phyloP scores from a whole-genome alignment of 805 yeast genomes.

The Metschnikowia arizonensis region DNA sequence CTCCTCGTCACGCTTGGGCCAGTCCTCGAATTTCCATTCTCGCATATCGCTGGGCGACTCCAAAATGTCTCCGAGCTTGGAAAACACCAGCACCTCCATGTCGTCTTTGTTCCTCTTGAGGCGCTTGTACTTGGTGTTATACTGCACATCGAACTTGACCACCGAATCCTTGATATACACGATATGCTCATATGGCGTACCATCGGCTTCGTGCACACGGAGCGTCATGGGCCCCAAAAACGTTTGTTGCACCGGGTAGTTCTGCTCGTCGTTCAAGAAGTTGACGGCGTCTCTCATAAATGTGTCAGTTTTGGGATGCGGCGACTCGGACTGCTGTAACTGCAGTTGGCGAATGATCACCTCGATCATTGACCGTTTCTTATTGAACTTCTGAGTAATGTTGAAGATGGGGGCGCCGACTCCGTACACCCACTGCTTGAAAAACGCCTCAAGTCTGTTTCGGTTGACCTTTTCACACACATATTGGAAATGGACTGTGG shows the following conservation, averaged over 20 bases:
- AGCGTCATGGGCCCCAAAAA: constrained; percentile 96
- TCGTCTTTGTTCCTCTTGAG: constrained; percentile 60
- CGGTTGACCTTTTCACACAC: constrained; percentile 95
- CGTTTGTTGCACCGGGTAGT: constrained; percentile 41
- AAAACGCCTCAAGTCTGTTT: constrained; percentile 73
- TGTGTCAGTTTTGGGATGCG: constrained; percentile 34
- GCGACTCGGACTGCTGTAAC: constrained; percentile 47
- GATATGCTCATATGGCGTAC: constrained; percentile 97
- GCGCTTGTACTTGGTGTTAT: constrained; percentile 88
- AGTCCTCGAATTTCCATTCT: constrained; percentile 72
- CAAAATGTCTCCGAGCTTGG: constrained; percentile 70
- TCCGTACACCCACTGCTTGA: constrained; percentile 90
- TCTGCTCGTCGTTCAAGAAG: constrained; percentile 40
- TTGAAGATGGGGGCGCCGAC: constrained; percentile 85
- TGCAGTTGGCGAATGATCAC: constrained; percentile 93
- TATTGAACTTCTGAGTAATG: constrained; percentile 88
- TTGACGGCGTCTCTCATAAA: constrained; percentile 46
- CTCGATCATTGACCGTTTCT: constrained; percentile 89
- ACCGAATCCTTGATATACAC: constrained; percentile 83
- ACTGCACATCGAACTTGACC: constrained; percentile 88
- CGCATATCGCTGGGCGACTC: constrained; percentile 54
- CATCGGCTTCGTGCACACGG: constrained; percentile 95
- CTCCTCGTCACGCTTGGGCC: constrained; percentile 67
- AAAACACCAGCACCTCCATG: constrained; percentile 38
- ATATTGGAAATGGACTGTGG: constrained; percentile 82